Evolutionary conservation across 163 green algal genomes (phyloP).

Genomic region (Chloromonas sp.): DNA sequence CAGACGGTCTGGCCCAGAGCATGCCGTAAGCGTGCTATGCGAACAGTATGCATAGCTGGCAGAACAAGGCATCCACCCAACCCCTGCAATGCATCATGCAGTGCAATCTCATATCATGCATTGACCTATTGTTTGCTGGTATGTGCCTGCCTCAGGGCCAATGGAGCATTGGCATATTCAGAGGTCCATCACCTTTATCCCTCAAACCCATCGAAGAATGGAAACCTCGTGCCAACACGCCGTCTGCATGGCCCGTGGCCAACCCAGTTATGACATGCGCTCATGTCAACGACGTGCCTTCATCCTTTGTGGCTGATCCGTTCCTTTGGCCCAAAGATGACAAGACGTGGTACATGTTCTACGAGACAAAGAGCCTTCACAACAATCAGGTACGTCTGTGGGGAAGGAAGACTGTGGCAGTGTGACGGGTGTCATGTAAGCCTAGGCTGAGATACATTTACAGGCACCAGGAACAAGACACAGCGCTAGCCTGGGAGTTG

Average conservation of each 20-base stretch:
- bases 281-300: conserved; percentile 9
- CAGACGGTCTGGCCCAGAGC: too few relatives aligned
- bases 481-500: too few relatives aligned
- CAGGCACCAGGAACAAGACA: too few relatives aligned
- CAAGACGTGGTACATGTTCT: conserved; percentile 16
- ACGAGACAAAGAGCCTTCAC: conserved; percentile 15
- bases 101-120: too few relatives aligned
- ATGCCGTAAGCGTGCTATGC: too few relatives aligned
- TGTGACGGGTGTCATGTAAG: too few relatives aligned
- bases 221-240: not conserved
- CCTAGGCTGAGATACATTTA: too few relatives aligned
- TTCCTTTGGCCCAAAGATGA: conserved; percentile 15
- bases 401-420: too few relatives aligned
- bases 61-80: too few relatives aligned
- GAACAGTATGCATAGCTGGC: too few relatives aligned
- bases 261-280: conserved; percentile 31
- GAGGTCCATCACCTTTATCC: conserved; percentile 15
- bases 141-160: conserved; percentile 12
- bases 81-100: too few relatives aligned
- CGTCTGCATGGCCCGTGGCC: conserved; percentile 11
- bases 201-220: conserved; percentile 19
- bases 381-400: conserved; percentile 3
- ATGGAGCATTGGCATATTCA: conserved; percentile 33
- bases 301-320: conserved; percentile 26
- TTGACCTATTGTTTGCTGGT: too few relatives aligned